Evolutionary conservation across 306 rosid genomes (phyloP).

Genomic region (Citrullus amarus): DNA sequence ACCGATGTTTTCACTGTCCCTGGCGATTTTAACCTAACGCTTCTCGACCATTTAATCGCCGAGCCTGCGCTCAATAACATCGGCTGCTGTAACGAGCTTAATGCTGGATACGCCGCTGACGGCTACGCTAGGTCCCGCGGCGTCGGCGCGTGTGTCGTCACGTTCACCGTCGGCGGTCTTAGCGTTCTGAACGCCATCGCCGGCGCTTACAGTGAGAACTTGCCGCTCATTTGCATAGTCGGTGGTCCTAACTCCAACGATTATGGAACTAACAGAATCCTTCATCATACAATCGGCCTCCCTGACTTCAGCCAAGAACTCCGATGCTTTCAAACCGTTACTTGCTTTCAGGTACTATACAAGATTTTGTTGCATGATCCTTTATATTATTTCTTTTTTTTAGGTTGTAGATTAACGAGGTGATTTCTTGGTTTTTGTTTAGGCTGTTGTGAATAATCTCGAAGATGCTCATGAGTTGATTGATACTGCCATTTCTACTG

Average conservation of each 20-base stretch:
- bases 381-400: not conserved
- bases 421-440: not conserved
- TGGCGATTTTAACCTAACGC: constrained; percentile 47
- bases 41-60: constrained; percentile 44
- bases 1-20: constrained; percentile 47
- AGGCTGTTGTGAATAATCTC: constrained; percentile 13
- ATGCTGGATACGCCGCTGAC: constrained; percentile 60
- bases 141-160: constrained; percentile 52
- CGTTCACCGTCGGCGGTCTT: constrained; percentile 43
- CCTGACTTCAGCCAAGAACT: constrained; percentile 48
- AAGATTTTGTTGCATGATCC: not conserved
- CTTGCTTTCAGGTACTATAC: constrained; percentile 35
- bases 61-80: constrained; percentile 28
- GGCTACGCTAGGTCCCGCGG: constrained; percentile 44
- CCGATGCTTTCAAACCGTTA: constrained; percentile 46
- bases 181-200: constrained; percentile 45
- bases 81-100: constrained; percentile 57
- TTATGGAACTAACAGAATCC: constrained; percentile 39
- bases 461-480: constrained; percentile 18
- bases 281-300: constrained; percentile 41
- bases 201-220: constrained; percentile 51
- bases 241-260: constrained; percentile 52
- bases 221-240: constrained; percentile 42
- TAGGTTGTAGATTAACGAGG: not conserved
- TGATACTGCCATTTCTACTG: constrained; percentile 17